These are phyloP conservation scores for Phytophthora fragariae DNA, from an alignment of 352 stramenopile species.

Conservation along the genomic window DNA sequence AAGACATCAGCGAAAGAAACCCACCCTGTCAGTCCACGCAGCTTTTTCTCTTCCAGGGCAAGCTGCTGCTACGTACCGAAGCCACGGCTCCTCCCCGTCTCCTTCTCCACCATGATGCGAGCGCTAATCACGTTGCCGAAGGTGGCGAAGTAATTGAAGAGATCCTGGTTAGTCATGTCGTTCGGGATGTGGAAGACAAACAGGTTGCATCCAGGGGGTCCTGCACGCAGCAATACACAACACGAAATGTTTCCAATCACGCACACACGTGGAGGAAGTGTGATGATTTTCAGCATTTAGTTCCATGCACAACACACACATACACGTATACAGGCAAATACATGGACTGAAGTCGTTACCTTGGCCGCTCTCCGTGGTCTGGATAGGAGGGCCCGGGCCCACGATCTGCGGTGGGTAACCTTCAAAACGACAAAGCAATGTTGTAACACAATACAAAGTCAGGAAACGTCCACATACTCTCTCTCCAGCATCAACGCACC, in stretches of 20 bases:
- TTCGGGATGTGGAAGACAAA: conserved; percentile 99
- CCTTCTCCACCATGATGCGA: conserved; percentile 97
- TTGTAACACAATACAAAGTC: conserved; percentile 1
- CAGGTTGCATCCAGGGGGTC: conserved; percentile 95
- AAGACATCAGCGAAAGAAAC: not conserved
- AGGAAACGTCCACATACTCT: conserved; percentile 8
- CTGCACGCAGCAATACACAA: conserved; percentile 65
- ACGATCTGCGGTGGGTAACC: conserved; percentile 87
- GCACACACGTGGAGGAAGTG: conserved; percentile 45
- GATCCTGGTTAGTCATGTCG: conserved; percentile 97
- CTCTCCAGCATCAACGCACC: conserved; percentile 40
- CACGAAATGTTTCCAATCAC: conserved; percentile 49
- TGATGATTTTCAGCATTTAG: conserved; percentile 54
- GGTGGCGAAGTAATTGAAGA: conserved; percentile 96
- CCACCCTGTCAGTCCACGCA: not conserved
- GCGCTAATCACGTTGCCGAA: conserved; percentile 97
- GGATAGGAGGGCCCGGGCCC: conserved; percentile 86
- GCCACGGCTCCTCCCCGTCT: conserved; percentile 94
- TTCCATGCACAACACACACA: conserved; percentile 49
- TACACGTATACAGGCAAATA: conserved; percentile 29
- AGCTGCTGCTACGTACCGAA: conserved; percentile 77
- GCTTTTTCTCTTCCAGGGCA: not conserved
- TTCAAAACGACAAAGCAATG: conserved; percentile 28
- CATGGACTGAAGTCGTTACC: conserved; percentile 50
- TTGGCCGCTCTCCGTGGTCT: conserved; percentile 90